Percentiles rank a stretch among this genome's conserved stretches.
Evolutionary conservation across 148 eudicot genomes (phyloP).

Genomic region (Euryodendron excelsum): DNA sequence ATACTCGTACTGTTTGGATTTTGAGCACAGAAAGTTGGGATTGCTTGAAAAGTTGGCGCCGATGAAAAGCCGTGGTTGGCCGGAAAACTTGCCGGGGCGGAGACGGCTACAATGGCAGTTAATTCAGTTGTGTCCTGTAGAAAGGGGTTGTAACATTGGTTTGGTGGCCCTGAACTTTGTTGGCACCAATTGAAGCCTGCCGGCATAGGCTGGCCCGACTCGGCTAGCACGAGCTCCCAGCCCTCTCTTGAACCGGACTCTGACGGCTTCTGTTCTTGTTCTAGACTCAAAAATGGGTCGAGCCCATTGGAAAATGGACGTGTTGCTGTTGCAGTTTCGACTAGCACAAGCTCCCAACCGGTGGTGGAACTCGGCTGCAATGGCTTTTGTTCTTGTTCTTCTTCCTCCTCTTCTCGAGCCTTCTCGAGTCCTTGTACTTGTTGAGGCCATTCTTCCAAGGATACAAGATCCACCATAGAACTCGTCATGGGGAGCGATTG

Average conservation of each 20-base stretch:
- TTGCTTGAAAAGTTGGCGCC: constrained; percentile 40
- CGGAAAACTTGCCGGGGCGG: constrained; percentile 13
- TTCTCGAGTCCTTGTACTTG: constrained; percentile 10
- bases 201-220: no score
- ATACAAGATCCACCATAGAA: constrained; percentile 41
- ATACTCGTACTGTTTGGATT: constrained; percentile 19
- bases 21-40: constrained; percentile 54
- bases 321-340: constrained; percentile 11
- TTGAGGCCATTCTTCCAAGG: constrained; percentile 38
- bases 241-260: constrained; percentile 26
- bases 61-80: constrained; percentile 18
- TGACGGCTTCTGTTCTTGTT: constrained; percentile 3
- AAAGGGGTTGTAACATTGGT: constrained; percentile 63
- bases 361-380: constrained; percentile 12
- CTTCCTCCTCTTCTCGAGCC: not conserved
- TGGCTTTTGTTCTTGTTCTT: not conserved
- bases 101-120: not conserved
- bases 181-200: no score
- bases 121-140: constrained; percentile 38
- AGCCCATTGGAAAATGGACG: constrained; percentile 1
- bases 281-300: constrained; percentile 6
- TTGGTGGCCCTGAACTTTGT: constrained; percentile 13
- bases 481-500: constrained; percentile 35
- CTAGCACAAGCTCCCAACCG: constrained; percentile 40
- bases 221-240: constrained; percentile 61